A percentile compares a stretch with the other conserved stretches of the same genome.
Evolutionary conservation across 2,329 filamentous ascomycete species (phyloP).

Genomic region (Fusarium dimerum): DNA sequence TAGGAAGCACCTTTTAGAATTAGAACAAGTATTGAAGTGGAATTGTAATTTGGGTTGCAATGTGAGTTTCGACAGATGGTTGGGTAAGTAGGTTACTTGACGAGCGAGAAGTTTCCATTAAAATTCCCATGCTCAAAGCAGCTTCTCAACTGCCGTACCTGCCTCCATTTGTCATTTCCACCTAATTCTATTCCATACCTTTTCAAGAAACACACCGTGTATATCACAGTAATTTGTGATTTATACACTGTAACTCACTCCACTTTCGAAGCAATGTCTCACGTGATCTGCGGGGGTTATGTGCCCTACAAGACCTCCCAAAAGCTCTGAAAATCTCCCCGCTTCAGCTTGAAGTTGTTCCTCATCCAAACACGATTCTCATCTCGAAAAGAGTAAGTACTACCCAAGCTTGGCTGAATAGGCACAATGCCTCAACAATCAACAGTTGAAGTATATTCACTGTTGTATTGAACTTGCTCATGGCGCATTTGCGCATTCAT

Average conservation of each 20-base stretch:
- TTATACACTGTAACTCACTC: not conserved
- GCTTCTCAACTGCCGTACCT: not conserved
- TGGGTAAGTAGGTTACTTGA: too few relatives aligned
- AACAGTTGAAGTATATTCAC: slow-evolving; percentile 12
- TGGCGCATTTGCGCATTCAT: not conserved
- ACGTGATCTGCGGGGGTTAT: slow-evolving; percentile 39
- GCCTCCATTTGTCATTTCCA: slow-evolving; percentile 7
- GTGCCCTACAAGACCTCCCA: slow-evolving; percentile 38
- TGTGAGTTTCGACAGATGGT: too few relatives aligned
- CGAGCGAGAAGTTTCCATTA: too few relatives aligned
- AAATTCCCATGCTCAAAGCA: too few relatives aligned
- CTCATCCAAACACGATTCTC: slow-evolving; percentile 48
- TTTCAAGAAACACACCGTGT: not conserved
- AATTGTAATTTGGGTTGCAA: too few relatives aligned
- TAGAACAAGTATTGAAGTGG: too few relatives aligned
- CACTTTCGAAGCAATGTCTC: slow-evolving; percentile 8
- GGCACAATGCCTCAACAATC: slow-evolving; percentile 9
- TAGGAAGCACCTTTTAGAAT: too few relatives aligned
- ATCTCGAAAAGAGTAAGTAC: slow-evolving; percentile 44
- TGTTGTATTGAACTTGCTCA: slow-evolving; percentile 9
- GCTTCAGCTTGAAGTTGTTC: slow-evolving; percentile 35
- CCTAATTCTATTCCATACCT: not conserved
- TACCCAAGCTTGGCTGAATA: slow-evolving; percentile 7
- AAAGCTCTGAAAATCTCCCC: slow-evolving; percentile 33
- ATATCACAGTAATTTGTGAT: not conserved